These are phyloP conservation scores for Candida xyloterini DNA, from an alignment of 805 yeast genomes.

Conservation along the genomic window DNA sequence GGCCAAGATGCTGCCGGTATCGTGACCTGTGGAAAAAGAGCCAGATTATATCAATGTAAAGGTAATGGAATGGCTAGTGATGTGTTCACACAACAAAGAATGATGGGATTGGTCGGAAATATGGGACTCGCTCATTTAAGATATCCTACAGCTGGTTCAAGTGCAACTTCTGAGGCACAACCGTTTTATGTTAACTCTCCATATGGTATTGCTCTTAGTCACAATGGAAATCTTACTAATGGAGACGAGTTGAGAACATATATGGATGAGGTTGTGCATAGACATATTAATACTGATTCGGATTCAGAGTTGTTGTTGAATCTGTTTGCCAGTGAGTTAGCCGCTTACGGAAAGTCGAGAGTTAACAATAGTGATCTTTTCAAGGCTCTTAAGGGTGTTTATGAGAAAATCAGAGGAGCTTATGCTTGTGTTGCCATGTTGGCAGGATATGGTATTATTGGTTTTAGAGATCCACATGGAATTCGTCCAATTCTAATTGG, in stretches of 20 bases:
- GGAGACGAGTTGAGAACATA: slow-evolving; percentile 71
- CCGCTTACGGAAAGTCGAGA: slow-evolving; percentile 87
- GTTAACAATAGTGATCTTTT: slow-evolving; percentile 89
- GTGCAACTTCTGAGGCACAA: slow-evolving; percentile 96
- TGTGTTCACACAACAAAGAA: slow-evolving; percentile 83
- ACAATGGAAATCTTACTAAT: slow-evolving; percentile 94
- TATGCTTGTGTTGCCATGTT: slow-evolving; percentile 93
- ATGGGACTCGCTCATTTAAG: slow-evolving; percentile 95
- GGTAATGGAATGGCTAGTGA: slow-evolving; percentile 99
- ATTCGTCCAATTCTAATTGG: slow-evolving; percentile 90
- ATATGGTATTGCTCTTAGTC: slow-evolving; percentile 85
- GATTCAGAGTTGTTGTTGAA: slow-evolving; percentile 91
- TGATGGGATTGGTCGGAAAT: slow-evolving; percentile 78
- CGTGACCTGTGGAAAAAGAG: slow-evolving; percentile 90
- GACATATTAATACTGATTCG: slow-evolving; percentile 96
- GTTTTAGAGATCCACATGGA: slow-evolving; percentile 97
- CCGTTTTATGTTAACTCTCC: slow-evolving; percentile 98
- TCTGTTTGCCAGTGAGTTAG: slow-evolving; percentile 88
- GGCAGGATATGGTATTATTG: slow-evolving; percentile 94
- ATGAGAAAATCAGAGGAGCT: slow-evolving; percentile 85
- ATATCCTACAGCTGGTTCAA: slow-evolving; percentile 96
- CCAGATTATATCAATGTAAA: slow-evolving; percentile 93
- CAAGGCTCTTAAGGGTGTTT: slow-evolving; percentile 80
- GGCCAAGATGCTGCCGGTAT: slow-evolving; percentile 99
- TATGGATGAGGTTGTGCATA: slow-evolving; percentile 90